A percentile compares a stretch with the other conserved stretches of the same genome.
Evolutionary conservation across 1,284 basidiomycete species (phyloP).

Genomic region (Leucoagaricus sp.): DNA sequence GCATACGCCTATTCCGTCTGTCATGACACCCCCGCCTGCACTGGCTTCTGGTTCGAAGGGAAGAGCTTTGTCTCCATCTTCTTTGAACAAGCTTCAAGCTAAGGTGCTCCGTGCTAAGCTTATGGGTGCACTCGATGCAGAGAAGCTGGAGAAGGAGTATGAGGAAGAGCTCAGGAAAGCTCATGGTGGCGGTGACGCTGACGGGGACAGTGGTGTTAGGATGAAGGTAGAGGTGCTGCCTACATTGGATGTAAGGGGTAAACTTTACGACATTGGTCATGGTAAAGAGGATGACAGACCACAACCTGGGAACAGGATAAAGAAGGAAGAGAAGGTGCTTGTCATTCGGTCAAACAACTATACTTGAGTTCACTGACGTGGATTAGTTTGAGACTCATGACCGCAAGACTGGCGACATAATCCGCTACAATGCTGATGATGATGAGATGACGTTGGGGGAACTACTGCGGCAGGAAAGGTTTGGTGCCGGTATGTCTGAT

Average conservation of each 20-base stretch:
- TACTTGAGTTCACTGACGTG: background rate
- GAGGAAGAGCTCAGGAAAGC: constrained; percentile 63
- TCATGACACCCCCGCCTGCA: constrained; percentile 73
- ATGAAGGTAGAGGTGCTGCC: constrained; percentile 83
- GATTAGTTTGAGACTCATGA: constrained; percentile 87
- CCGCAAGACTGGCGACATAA: constrained; percentile 81
- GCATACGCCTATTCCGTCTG: constrained; percentile 85
- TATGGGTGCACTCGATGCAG: constrained; percentile 73
- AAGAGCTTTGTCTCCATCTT: constrained; percentile 67
- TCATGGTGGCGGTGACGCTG: constrained; percentile 43
- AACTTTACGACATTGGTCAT: constrained; percentile 89
- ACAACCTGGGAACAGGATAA: constrained; percentile 71
- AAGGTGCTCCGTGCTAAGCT: constrained; percentile 91
- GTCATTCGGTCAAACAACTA: background rate
- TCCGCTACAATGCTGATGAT: constrained; percentile 89
- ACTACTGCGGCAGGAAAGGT: constrained; percentile 90
- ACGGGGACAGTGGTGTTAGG: constrained; percentile 46
- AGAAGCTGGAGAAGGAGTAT: constrained; percentile 81
- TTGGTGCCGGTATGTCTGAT: constrained; percentile 85
- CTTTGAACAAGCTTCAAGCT: constrained; percentile 92
- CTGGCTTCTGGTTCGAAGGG: constrained; percentile 35
- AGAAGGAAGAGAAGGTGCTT: constrained; percentile 67
- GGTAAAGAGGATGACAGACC: constrained; percentile 53
- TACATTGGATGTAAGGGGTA: constrained; percentile 84
- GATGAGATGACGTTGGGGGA: constrained; percentile 87